These are phyloP conservation scores for Diutina rugosa DNA, from an alignment of 1,139 yeast species.

Conservation along the genomic window DNA sequence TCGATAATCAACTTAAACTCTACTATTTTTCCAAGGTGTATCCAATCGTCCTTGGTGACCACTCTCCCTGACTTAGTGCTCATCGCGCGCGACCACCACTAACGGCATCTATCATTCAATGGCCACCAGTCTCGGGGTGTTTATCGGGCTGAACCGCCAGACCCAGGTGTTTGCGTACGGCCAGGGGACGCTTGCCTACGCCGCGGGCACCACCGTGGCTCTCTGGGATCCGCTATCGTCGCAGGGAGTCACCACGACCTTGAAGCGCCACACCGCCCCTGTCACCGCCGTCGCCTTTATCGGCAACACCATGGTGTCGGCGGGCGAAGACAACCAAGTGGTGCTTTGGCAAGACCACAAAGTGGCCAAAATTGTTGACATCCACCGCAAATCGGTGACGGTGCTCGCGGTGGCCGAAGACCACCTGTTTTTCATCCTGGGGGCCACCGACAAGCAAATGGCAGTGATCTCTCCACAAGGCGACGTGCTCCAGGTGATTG, in stretches of 20 bases:
- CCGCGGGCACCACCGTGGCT: conserved; percentile 64
- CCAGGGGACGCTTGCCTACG: conserved; percentile 44
- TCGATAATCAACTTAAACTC: no score
- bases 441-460: conserved; percentile 53
- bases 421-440: conserved; percentile 36
- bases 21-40: no score
- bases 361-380: conserved; percentile 24
- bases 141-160: conserved; percentile 2
- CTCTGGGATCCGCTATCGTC: conserved; percentile 52
- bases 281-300: conserved; percentile 51
- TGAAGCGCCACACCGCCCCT: conserved; percentile 45
- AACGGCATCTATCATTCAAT: not conserved
- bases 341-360: conserved; percentile 42
- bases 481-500: conserved; percentile 11
- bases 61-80: no score
- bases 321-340: conserved; percentile 52
- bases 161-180: not conserved
- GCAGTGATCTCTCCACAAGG: conserved; percentile 32
- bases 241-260: conserved; percentile 39
- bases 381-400: conserved; percentile 20
- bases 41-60: no score
- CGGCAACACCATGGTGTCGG: conserved; percentile 34
- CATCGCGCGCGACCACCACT: not conserved
- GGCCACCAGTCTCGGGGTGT: not conserved
- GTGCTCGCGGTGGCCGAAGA: conserved; percentile 34